Percentiles rank a stretch among this genome's conserved stretches.
phyloP scores from a whole-genome alignment of 2,329 filamentous ascomycete species.

The Xylaria arbuscula region DNA sequence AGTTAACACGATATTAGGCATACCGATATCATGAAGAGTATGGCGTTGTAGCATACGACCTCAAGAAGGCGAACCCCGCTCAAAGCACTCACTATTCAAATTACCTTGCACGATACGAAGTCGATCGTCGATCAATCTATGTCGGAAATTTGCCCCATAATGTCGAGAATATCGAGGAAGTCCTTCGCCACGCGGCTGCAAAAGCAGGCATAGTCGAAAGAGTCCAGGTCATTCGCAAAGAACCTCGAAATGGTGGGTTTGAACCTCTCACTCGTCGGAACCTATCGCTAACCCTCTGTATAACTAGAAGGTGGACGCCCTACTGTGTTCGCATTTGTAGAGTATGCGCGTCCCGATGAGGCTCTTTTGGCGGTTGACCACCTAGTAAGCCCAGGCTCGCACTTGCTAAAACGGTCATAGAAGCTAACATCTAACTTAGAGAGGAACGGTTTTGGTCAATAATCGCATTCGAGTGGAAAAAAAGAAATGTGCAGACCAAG shows the following conservation, averaged over 20 bases:
- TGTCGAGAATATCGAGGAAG: conserved; percentile 42
- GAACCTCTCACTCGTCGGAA: background rate
- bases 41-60: conserved; percentile 49
- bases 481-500: conserved; percentile 45
- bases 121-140: conserved; percentile 52
- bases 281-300: conserved; percentile 16
- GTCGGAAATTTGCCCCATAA: conserved; percentile 49
- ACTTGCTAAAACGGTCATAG: conserved; percentile 8
- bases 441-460: conserved; percentile 50
- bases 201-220: conserved; percentile 47
- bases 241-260: conserved; percentile 28
- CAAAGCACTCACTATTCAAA: conserved; percentile 46
- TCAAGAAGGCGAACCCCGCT: conserved; percentile 47
- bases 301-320: conserved; percentile 39
- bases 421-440: conserved; percentile 45
- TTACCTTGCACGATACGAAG: conserved; percentile 49
- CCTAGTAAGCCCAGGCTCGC: conserved; percentile 51
- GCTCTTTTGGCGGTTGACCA: conserved; percentile 53
- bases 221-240: conserved; percentile 48
- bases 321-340: conserved; percentile 53
- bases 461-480: conserved; percentile 54
- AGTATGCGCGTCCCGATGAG: conserved; percentile 53
- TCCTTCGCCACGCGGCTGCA: conserved; percentile 43
- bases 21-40: conserved; percentile 51
- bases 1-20: conserved; percentile 44